Evolutionary conservation across 78 protist species (phyloP).

Genomic region (Pigoraptor vietnamica): DNA sequence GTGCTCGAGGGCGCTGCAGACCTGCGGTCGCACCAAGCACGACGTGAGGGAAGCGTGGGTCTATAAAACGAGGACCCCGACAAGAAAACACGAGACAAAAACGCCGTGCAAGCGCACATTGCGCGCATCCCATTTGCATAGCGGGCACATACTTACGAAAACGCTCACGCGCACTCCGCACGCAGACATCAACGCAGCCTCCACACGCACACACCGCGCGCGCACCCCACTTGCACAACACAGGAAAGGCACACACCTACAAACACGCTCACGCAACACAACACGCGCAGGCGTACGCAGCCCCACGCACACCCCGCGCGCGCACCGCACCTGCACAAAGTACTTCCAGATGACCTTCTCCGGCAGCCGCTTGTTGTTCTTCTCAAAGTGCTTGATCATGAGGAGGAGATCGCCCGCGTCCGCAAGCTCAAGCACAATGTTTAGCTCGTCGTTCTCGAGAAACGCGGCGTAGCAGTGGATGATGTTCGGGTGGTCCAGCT

Average conservation of each 20-base stretch:
- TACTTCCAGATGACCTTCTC: not conserved
- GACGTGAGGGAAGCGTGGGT: no score
- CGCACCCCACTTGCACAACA: no score
- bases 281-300: not conserved
- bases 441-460: constrained; percentile 17
- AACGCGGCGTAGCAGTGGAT: constrained; percentile 38
- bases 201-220: no score
- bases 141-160: no score
- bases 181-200: not conserved
- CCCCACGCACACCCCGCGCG: not conserved
- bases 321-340: not conserved
- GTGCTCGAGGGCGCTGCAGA: constrained; percentile 3
- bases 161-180: no score
- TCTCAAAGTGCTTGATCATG: constrained; percentile 1
- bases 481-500: constrained; percentile 32
- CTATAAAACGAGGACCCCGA: no score
- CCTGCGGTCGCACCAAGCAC: not conserved
- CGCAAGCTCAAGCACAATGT: constrained; percentile 45
- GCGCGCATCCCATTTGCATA: no score
- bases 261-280: not conserved
- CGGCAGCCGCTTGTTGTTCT: not conserved
- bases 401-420: constrained; percentile 18
- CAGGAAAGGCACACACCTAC: not conserved
- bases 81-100: no score
- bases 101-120: no score